Conservation (phyloP, 1,284 basidiomycete species). For the Erythrobasidium hasegawianum region DNA sequence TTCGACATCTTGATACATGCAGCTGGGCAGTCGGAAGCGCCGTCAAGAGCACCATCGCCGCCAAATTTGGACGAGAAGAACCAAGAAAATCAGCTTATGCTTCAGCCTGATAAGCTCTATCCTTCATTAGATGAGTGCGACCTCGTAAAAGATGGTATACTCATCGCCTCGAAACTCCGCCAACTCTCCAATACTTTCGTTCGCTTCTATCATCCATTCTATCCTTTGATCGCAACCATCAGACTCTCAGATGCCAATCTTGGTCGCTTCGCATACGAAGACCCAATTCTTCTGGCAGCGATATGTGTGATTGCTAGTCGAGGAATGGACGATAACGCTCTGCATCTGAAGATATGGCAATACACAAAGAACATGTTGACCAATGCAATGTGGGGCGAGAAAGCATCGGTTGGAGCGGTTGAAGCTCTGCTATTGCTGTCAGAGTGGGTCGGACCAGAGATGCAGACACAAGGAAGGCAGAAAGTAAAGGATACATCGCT, state of each 20-base stretch:
- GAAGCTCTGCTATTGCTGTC: slow-evolving; percentile 1
- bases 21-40: not conserved
- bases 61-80: not conserved
- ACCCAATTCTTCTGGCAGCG: not conserved
- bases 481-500: slow-evolving; percentile 3
- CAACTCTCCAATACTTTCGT: not conserved
- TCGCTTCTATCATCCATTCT: not conserved
- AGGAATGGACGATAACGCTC: not conserved
- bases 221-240: not conserved
- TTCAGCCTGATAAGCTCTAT: not conserved
- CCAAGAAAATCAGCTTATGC: not conserved
- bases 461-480: not conserved
- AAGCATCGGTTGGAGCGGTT: not conserved
- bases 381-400: not conserved
- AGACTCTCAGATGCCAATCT: not conserved
- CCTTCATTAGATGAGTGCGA: not conserved
- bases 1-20: not conserved
- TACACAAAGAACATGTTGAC: not conserved
- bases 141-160: not conserved
- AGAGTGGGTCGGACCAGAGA: not conserved
- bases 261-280: not conserved
- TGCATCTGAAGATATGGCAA: not conserved
- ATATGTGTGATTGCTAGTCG: not conserved
- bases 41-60: not conserved
- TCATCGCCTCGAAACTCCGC: not conserved